Base-by-base conservation (phyloP, 1,284 basidiomycete genomes). In the Marasmius tenuissimus region DNA sequence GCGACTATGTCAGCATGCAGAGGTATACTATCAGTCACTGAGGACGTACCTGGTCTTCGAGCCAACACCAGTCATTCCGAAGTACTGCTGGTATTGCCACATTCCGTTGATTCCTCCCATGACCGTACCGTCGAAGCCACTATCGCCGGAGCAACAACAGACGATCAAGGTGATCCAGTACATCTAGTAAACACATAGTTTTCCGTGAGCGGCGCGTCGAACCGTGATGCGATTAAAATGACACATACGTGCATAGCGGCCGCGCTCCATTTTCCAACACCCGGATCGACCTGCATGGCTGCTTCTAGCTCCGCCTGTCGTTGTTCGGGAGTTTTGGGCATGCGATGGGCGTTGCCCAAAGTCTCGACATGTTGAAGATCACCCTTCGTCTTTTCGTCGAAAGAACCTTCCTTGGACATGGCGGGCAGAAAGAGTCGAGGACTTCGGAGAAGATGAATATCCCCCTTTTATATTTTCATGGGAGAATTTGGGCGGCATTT, bases 101-200 rank as follows among this genome's bases (percentile, higher is more conserved):
- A 84, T 82, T 57, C 73, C 73, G 68, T 85, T 85, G 69, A 85
- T 79, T 39, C 80, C 78, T 22, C 79, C 77, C 81, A 85, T 84
- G 59, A 84, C 81, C 53, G 82, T 84, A 27, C 81, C 78, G 67
- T 85, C 83, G 65, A 84, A 82, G 5, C 81, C 81, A 69, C 73
- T 78, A 68, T 82, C 81, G 22, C 81, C 81, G 9, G 80, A 78
- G 64, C 82, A 84, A 66, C 78, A 80, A 65, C 81, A 83, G 16
- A 76, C 74, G 20, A 82, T 2, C 39, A 84, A 68, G 11, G 78
- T 78, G 58, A 80, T 73, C 40, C 80, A 67, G 60, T 81, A 82
- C 70, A 81, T 70, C 79, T 80, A 61, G 27, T 49, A 50, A 14
- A 16, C 14, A 38, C 14, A 38, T 34, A 50, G 39, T 55, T 8